Conservation (phyloP, 2,329 filamentous ascomycete species). For the Zymoseptoria crescenta region DNA sequence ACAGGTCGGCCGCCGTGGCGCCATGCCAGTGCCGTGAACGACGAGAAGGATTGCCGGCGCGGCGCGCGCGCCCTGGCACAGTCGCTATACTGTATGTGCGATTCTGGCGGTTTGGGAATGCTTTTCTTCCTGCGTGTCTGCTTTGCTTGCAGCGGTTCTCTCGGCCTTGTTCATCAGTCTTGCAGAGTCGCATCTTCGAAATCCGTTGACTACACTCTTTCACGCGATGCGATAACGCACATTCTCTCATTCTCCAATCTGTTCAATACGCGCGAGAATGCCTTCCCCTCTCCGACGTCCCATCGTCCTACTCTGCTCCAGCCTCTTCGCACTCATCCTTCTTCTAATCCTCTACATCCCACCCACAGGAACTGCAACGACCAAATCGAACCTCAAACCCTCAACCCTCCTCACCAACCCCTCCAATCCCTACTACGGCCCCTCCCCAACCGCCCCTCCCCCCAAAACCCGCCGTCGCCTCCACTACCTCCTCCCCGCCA, state of each 20-base stretch:
- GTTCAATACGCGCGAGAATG: not conserved
- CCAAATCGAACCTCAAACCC: no score
- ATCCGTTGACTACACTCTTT: not conserved
- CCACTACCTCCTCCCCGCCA: constrained; percentile 7
- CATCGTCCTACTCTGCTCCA: not conserved
- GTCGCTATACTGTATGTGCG: no score
- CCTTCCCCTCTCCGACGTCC: not conserved
- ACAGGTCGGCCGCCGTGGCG: no score
- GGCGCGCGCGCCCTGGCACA: no score
- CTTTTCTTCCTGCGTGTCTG: no score
- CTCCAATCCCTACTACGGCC: not conserved
- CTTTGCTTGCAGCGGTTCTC: no score
- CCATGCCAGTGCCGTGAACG: no score
- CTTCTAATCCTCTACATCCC: not conserved
- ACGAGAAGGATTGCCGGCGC: no score
- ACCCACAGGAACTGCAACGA: not conserved
- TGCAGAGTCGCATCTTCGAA: no score
- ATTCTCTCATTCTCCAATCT: not conserved
- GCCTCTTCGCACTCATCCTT: not conserved
- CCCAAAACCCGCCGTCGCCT: not conserved
- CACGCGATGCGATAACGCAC: not conserved
- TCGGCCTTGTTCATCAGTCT: no score
- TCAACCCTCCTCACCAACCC: not conserved
- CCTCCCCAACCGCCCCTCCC: not conserved
- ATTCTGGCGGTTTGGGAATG: no score